Conservation (phyloP, 371 early-diverging fungal genomes). For the Polyrhizophydium stewartii region DNA sequence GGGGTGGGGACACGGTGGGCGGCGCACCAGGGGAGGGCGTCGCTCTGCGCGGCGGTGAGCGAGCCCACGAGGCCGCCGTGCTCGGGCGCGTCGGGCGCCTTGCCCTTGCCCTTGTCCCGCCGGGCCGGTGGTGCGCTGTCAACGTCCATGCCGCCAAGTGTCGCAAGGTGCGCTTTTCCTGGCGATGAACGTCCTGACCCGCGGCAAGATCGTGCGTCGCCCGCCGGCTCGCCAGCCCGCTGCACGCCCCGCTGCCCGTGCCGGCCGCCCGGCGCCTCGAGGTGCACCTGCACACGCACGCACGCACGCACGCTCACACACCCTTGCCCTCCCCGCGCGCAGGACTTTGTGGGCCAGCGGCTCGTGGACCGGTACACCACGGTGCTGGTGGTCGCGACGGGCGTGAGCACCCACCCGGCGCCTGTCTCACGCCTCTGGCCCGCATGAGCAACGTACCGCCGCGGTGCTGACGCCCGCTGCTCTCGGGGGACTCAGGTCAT, state of each 20-base stretch:
- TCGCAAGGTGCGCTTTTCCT: not conserved
- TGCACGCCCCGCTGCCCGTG: too few species aligned
- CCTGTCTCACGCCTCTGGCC: not conserved
- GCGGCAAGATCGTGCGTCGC: constrained; percentile 1
- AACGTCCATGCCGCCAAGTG: constrained; percentile 12
- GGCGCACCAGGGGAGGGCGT: constrained; percentile 47
- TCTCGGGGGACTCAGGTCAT: constrained; percentile 7
- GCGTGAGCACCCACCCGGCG: constrained; percentile 3
- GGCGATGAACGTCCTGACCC: not conserved
- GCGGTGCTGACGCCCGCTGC: too few species aligned
- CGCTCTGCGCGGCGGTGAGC: constrained; percentile 16
- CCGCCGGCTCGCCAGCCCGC: too few species aligned
- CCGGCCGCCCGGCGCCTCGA: too few species aligned
- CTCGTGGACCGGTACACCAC: constrained; percentile 4
- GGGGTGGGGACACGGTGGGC: not conserved
- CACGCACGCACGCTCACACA: too few species aligned
- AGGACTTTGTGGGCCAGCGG: constrained; percentile 17
- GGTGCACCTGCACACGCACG: not conserved
- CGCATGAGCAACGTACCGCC: too few species aligned
- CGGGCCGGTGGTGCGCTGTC: constrained; percentile 16
- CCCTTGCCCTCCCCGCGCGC: too few species aligned
- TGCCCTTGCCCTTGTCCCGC: constrained; percentile 30
- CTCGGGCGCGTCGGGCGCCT: constrained; percentile 15
- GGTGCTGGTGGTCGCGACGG: constrained; percentile 1
- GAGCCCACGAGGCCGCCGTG: too few species aligned